phyloP scores from a whole-genome alignment of 306 rosid genomes.

The Quercus engelmannii region DNA sequence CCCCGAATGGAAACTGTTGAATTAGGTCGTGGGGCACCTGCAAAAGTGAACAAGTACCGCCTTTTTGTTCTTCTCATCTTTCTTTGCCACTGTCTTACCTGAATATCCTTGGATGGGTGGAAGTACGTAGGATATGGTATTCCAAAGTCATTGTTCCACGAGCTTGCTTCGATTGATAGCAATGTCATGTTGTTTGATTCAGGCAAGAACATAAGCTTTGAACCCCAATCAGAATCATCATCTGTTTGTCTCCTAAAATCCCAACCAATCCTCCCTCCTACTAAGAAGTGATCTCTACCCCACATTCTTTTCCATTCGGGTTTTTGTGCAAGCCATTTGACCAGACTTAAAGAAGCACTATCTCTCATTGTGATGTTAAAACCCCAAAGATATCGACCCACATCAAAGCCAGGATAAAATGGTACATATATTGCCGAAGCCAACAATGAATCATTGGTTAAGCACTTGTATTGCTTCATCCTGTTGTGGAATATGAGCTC shows the following conservation, averaged over 20 bases:
- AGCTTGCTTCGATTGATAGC: constrained; percentile 40
- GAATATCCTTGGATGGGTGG: constrained; percentile 36
- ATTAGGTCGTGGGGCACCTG: constrained; percentile 45
- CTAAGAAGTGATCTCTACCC: constrained; percentile 61
- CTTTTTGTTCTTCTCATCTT: constrained; percentile 37
- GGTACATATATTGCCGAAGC: constrained; percentile 65
- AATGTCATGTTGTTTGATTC: constrained; percentile 45
- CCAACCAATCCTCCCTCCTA: constrained; percentile 51
- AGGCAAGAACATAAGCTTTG: constrained; percentile 52
- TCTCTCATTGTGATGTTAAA: constrained; percentile 41
- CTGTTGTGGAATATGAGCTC: constrained; percentile 58
- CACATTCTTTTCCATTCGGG: constrained; percentile 51
- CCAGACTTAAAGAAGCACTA: constrained; percentile 31
- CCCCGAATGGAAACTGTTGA: constrained; percentile 6
- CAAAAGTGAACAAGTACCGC: constrained; percentile 45
- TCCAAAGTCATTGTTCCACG: constrained; percentile 39
- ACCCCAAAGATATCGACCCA: constrained; percentile 46
- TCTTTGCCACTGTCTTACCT: constrained; percentile 41
- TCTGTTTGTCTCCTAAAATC: constrained; percentile 49
- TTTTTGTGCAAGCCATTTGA: constrained; percentile 34
- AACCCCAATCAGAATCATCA: constrained; percentile 45
- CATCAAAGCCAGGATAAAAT: constrained; percentile 56
- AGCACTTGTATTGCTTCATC: constrained; percentile 56
- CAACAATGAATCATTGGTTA: constrained; percentile 50
- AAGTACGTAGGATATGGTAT: constrained; percentile 62